phyloP scores from a whole-genome alignment of 352 stramenopile species.

The Phytophthora meadii region DNA sequence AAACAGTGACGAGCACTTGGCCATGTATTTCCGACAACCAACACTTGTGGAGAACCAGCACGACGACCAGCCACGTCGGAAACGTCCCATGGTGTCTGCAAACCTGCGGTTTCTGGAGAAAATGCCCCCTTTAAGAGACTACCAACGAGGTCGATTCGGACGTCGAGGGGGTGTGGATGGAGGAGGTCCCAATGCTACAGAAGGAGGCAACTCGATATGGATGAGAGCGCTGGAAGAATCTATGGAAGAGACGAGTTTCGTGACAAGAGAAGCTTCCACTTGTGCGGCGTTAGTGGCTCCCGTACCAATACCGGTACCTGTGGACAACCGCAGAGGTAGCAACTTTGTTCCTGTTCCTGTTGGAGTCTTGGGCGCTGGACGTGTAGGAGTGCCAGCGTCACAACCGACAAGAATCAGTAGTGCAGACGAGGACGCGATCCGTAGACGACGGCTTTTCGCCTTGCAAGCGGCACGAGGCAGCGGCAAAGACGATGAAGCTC shows the following conservation, averaged over 20 bases:
- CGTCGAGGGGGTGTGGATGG: slow-evolving; percentile 72
- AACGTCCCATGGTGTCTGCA: slow-evolving; percentile 60
- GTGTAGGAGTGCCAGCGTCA: slow-evolving; percentile 2
- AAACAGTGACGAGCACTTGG: slow-evolving; percentile 23
- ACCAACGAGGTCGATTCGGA: slow-evolving; percentile 66
- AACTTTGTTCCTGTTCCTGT: slow-evolving; percentile 32
- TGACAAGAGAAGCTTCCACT: slow-evolving; percentile 48
- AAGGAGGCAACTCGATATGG: slow-evolving; percentile 41
- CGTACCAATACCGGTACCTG: slow-evolving; percentile 17
- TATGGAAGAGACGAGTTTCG: slow-evolving; percentile 77
- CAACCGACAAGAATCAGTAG: slow-evolving; percentile 12
- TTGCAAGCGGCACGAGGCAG: slow-evolving; percentile 31
- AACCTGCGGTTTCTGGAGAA: slow-evolving; percentile 78
- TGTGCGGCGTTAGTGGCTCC: slow-evolving; percentile 56
- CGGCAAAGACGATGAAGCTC: slow-evolving; percentile 62
- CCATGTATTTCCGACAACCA: slow-evolving; percentile 19
- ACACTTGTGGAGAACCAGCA: slow-evolving; percentile 12
- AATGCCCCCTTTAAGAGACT: slow-evolving; percentile 62
- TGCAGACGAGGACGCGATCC: slow-evolving; percentile 26
- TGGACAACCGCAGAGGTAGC: slow-evolving; percentile 16
- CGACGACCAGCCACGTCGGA: slow-evolving; percentile 43
- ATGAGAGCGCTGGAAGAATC: slow-evolving; percentile 72
- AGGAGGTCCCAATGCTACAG: slow-evolving; percentile 32
- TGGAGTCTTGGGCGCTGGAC: slow-evolving; percentile 4
- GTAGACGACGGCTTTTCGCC: slow-evolving; percentile 34